These are phyloP conservation scores for Xerophyta viscosa DNA, from an alignment of 106 monocot genomes.

Conservation along the genomic window DNA sequence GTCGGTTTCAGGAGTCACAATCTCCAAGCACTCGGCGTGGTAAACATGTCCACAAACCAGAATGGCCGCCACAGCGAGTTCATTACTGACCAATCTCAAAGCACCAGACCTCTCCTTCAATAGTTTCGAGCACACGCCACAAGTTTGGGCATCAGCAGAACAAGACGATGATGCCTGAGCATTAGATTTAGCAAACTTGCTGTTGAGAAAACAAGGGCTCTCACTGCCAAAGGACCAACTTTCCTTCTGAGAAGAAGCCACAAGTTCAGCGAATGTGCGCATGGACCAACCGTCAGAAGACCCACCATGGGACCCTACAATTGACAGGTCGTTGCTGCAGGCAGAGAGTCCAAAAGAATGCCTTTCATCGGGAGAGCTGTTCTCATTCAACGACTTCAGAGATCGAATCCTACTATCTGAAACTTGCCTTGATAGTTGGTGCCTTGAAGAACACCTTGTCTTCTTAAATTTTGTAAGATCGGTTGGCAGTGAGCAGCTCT, in stretches of 20 bases:
- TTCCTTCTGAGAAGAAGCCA: slow-evolving; percentile 66
- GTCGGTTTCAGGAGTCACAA: slow-evolving; percentile 50
- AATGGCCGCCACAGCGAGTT: slow-evolving; percentile 58
- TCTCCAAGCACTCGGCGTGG: slow-evolving; percentile 91
- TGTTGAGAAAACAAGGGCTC: slow-evolving; percentile 18
- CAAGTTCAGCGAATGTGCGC: slow-evolving; percentile 81
- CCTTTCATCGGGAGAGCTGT: slow-evolving; percentile 7
- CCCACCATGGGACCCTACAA: slow-evolving; percentile 42
- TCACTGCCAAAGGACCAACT: slow-evolving; percentile 59
- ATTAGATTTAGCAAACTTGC: slow-evolving; percentile 19
- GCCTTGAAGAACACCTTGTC: slow-evolving; percentile 5
- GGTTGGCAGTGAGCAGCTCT: slow-evolving; percentile 14
- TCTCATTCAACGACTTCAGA: slow-evolving; percentile 15
- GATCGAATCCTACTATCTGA: slow-evolving; percentile 16
- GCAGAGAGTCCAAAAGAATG: slow-evolving; percentile 8
- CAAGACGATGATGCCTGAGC: slow-evolving; percentile 3
- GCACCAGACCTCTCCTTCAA: slow-evolving; percentile 48
- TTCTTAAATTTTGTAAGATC: slow-evolving; percentile 14
- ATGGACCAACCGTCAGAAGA: slow-evolving; percentile 89
- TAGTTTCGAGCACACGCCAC: slow-evolving; percentile 64
- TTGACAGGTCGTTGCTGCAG: slow-evolving; percentile 10
- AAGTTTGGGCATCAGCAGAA: slow-evolving; percentile 32
- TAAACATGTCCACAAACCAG: slow-evolving; percentile 75
- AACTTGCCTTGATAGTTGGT: slow-evolving; percentile 16
- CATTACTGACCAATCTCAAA: slow-evolving; percentile 41